phyloP scores from a whole-genome alignment of 805 yeast genomes.

The Ogataea henricii region DNA sequence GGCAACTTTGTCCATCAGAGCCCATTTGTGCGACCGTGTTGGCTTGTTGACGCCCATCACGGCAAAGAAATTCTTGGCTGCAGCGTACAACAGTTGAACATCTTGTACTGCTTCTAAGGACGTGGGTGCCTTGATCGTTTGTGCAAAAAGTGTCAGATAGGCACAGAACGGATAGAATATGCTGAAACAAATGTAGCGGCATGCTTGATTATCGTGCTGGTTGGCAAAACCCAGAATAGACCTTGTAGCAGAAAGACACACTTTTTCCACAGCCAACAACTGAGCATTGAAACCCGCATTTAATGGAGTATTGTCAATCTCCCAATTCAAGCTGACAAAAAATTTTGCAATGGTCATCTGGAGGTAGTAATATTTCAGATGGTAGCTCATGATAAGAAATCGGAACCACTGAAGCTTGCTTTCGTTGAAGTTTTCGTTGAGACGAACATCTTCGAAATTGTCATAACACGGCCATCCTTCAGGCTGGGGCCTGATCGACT shows the following conservation, averaged over 20 bases:
- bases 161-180: conserved; percentile 36
- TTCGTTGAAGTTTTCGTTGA: background rate
- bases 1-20: conserved; percentile 20
- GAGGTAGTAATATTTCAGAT: conserved; percentile 31
- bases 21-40: conserved; percentile 15
- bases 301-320: conserved; percentile 2
- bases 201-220: conserved; percentile 15
- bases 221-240: conserved; percentile 24
- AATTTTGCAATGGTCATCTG: conserved; percentile 31
- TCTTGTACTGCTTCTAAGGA: conserved; percentile 22
- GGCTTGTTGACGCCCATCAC: conserved; percentile 7
- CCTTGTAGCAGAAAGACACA: conserved; percentile 32
- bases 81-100: conserved; percentile 26
- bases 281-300: conserved; percentile 4
- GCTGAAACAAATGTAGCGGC: conserved; percentile 23
- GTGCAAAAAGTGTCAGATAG: conserved; percentile 32
- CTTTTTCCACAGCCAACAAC: conserved; percentile 10
- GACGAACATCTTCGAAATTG: conserved; percentile 1
- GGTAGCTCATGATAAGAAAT: conserved; percentile 18
- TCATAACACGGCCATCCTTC: conserved; percentile 11
- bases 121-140: conserved; percentile 25
- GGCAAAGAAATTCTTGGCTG: conserved; percentile 20
- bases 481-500: conserved; percentile 24
- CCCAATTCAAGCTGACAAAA: conserved; percentile 19
- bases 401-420: conserved; percentile 6